Base-by-base conservation (phyloP, 805 yeast species). In the Barnettozyma wickerhamii region DNA sequence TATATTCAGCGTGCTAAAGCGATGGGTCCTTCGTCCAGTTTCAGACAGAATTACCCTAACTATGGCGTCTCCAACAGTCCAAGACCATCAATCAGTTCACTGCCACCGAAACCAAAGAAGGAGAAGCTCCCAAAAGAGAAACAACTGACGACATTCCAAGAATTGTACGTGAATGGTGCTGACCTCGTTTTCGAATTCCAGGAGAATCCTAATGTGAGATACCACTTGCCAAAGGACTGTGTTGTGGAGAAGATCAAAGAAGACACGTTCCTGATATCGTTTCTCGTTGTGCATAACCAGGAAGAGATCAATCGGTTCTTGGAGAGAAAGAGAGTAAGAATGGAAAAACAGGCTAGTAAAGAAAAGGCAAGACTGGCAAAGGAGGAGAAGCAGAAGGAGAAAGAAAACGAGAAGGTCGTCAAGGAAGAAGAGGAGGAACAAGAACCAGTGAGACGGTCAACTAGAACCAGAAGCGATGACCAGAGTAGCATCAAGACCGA, bases 101-200 rank as follows among this genome's bases (percentile, higher is more conserved):
- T 43, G 7, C 48, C 49, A 3, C 49, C 33, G 13, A 37, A 32
- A 24, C 38, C 37, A 4, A 47, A 47, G 19, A 38, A 34, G 28
- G 20, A 24, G 6, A 40, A 43, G 36, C 41, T 46, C 4, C 52
- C 53, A 50, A 56, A 70, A 44, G 86, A 81, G 34, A 77, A 71
- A 45, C 79, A 76, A 50, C 62, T 85, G 37, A 84, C 93, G 0
- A 81, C 89, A 0, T 84, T 84, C 52, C 95, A 85, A 53, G 90
- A 82, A 50, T 74, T 79, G 56, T 84, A 84, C 52, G 64, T 76
- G 18, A 59, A 73, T 28, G 76, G 77, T 51, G 88, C 95, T 1
- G 83, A 86, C 39, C 58, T 93, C 30, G 81, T 89, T 6, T 81
- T 91, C 59, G 99, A 93, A 60, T 91, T 80, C 63, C 73, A 74